Percentiles rank a stretch among this genome's conserved stretches.
Conservation (phyloP, 441 rosid species). For the Populus hybrid region DNA sequence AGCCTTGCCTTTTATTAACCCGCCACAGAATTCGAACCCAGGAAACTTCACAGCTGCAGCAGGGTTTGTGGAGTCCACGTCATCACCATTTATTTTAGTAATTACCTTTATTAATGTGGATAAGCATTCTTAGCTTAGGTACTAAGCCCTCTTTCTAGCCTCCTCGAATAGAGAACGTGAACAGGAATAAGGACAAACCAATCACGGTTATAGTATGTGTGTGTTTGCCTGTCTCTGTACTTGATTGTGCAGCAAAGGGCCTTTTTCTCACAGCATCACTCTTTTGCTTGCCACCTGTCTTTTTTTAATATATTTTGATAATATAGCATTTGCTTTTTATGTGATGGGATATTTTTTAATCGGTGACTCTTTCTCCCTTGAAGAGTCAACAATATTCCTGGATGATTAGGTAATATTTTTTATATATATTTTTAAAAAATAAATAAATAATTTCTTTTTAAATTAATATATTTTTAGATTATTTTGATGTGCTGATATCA, state of each 20-base stretch:
- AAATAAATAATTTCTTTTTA: too few relatives aligned
- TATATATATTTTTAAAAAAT: too few relatives aligned
- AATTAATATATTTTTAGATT: too few relatives aligned
- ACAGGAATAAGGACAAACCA: constrained; percentile 38
- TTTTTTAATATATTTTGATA: background rate
- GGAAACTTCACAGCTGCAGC: background rate
- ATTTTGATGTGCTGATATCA: too few relatives aligned
- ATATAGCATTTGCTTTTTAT: background rate
- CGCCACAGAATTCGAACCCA: background rate
- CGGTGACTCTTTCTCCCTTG: constrained; percentile 24
- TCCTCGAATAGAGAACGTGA: constrained; percentile 10
- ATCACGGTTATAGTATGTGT: constrained; percentile 35
- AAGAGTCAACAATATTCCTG: background rate
- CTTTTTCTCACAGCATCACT: constrained; percentile 26
- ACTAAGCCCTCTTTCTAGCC: constrained; percentile 1
- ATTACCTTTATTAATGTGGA: constrained; percentile 17
- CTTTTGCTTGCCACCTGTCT: constrained; percentile 44
- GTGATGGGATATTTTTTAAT: background rate
- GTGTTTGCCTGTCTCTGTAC: constrained; percentile 30
- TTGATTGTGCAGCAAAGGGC: constrained; percentile 8
- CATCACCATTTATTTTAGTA: constrained; percentile 4
- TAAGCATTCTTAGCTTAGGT: constrained; percentile 25
- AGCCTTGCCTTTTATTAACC: background rate
- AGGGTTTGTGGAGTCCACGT: constrained; percentile 11
- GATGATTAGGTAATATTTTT: too few relatives aligned